Base-by-base conservation (phyloP, 208 protist genomes). In the Vickermania ingenoplastis region DNA sequence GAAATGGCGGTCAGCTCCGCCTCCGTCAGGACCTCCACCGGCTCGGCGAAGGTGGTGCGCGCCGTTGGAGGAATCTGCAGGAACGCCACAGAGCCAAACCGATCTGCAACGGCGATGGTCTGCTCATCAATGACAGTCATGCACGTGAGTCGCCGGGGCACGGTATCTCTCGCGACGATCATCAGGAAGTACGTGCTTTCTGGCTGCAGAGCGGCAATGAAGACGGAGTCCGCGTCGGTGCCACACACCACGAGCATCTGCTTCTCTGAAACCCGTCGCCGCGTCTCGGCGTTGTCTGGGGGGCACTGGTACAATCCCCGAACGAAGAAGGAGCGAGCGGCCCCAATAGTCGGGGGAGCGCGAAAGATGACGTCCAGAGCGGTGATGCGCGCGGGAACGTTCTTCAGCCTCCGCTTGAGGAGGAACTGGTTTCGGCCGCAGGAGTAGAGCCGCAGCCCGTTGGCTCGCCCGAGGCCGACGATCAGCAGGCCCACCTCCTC, bases 171-270 rank as follows among this genome's bases (percentile, higher is more conserved):
- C 5, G 82, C 80, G 41, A 93, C 61, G 2, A 74, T 50, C 57
- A 90, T 59, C 2, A 93, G 61, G 58, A 86, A 90, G 11, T 80
- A 89, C 1, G 61, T 56, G 45, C 62, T 50, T 7, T 76, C 65
- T 2, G 80, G 71, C 51, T 89, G 82, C 26, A 90, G 58, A 5
- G 67, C 81, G 28, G 75, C 82, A 24, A 93, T 64, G 25, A 90
- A 79, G 4, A 93, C 73, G 1, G 86, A 93, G 27, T 81, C 70
- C 25, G 71, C 61, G 56, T 75, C 67, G 7, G 82, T 90, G 24
- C 74, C 82, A 56, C 82, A 90, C 31, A 89, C 67, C 36, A 93
- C 77, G n/a, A 93, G 73, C 45, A 90, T 69, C 54, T 78, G 78
- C 48, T 69, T 48, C 31, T 83, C 75, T 1, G 71, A 67, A n/a